Evolutionary conservation across 2,329 filamentous ascomycete genomes (phyloP).

Genomic region (Aspergillus ochraceus): DNA sequence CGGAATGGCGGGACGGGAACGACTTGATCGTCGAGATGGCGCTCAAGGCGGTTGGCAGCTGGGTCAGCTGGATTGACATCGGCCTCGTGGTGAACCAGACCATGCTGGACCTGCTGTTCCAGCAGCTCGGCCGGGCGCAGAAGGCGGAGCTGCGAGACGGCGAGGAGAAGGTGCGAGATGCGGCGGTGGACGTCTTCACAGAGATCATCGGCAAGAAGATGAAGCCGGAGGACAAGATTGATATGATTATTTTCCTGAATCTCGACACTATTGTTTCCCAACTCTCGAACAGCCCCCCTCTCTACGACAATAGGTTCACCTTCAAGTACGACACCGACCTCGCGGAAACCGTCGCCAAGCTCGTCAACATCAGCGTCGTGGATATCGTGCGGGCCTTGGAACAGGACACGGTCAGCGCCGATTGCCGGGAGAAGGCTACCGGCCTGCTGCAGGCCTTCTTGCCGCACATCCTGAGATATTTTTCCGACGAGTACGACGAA

Average conservation of each 20-base stretch:
- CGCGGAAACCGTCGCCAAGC: conserved; percentile 89
- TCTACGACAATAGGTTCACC: conserved; percentile 76
- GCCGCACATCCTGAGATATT: conserved; percentile 86
- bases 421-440: conserved; percentile 72
- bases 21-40: conserved; percentile 81
- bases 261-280: conserved; percentile 81
- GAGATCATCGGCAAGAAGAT: conserved; percentile 99
- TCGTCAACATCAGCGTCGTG: conserved; percentile 85
- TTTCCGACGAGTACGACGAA: conserved; percentile 97
- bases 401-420: conserved; percentile 59
- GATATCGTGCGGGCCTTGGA: conserved; percentile 89
- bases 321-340: conserved; percentile 92
- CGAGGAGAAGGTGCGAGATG: conserved; percentile 81
- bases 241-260: conserved; percentile 89
- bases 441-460: conserved; percentile 80
- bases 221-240: conserved; percentile 88
- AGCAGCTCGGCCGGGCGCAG: conserved; percentile 76
- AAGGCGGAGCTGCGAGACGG: conserved; percentile 62
- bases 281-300: conserved; percentile 77
- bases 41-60: conserved; percentile 88
- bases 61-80: conserved; percentile 99
- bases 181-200: conserved; percentile 90
- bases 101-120: conserved; percentile 81
- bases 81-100: conserved; percentile 85
- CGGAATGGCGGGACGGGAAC: conserved; percentile 70